Evolutionary conservation across 192 early-diverging fungal species (phyloP), one percentile per base, ranked within the genome.

Genomic region (Ambispora gerdemannii): DNA sequence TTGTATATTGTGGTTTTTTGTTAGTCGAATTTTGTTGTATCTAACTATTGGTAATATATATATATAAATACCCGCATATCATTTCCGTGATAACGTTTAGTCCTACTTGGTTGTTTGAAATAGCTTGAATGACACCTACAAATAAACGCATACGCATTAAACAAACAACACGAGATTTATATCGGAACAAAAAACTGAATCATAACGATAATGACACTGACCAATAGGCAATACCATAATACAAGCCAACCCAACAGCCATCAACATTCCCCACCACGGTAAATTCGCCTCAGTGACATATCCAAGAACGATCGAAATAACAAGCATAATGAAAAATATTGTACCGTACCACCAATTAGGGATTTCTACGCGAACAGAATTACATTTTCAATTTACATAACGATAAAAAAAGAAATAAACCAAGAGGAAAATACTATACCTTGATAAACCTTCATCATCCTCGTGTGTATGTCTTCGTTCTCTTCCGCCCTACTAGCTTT

Each of bases 1-100:
- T 87, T 59, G 92, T 83, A 52, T 92, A 78, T 78, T 88, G 81
- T 35, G 86, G 68, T 30, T n/a, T n/a, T n/a, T n/a, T n/a, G n/a
- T n/a, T n/a, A n/a, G n/a, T n/a, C n/a, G n/a, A n/a, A n/a, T n/a
- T n/a, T n/a, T n/a, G n/a, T n/a, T n/a, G n/a, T n/a, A n/a, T n/a
- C n/a, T n/a, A n/a, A 13, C 8, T 53, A 22, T 72, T 76, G 28
- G 81, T 79, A 65, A 88, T 20, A 25, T 50, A 22, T 22, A 24
- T 27, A 15, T 36, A 10, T 4, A 53, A 63, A n/a, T 63, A 79
- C 38, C 89, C 87, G 65, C 81, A 81, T 28, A 90, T 74, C 22
- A 86, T 74, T 77, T 90, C 83, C 11, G 86, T 72, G 20, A 88
- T 73, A 25, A 90, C 81, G 56, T 86, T 87, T 28, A 87, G 74